Base-by-base conservation (phyloP, 2,329 filamentous ascomycete genomes). In the Bipolaris bicolor region DNA sequence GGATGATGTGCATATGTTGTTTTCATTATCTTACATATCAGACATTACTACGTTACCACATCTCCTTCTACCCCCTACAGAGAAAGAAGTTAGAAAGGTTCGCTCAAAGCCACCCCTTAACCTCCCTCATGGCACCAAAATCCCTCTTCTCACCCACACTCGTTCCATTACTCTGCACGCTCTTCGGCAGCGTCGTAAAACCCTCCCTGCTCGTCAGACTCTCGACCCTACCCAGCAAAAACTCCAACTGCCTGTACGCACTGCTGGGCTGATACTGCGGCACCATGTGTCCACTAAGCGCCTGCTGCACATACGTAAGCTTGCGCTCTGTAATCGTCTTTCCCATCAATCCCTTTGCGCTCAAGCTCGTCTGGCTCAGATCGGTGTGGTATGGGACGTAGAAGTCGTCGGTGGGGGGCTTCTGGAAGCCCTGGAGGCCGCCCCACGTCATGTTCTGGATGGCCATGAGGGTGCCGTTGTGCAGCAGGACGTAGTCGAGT, bases 381-480 rank as follows among this genome's bases (percentile, higher is more conserved):
- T 83, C 78, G 1, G 65, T 68, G 64, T 88, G 85, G 69, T 85
- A 87, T 0, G 90, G 90, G 0, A 92, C 88, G 70, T 85, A 91
- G 69, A 91, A 88, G 2, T 87, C 85, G 49, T 86, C 82, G 1
- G 71, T 72, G 0, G 90, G 90, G 0, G 77, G 74, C 1, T 74
- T 71, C 62, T 87, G 84, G 80, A 94, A 93, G 0, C 90, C 91
- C 49, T 89, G 84, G 41, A 81, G 73, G 4, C 90, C 90, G 55
- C 86, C 85, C 86, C 87, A 94, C 0, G 89, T 92, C 87, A 93
- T 91, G 78, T 92, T 92, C 71, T 94, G 90, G 57, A 93, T 87
- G 1, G 84, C 83, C 6, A 91, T 79, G 1, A 94, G 80, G 0
- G 89, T 89, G 15, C 90, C 90, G 71, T 90, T 89, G 67, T 82